phyloP scores from a whole-genome alignment of 441 rosid species.

The Pelargonium citronellum region DNA sequence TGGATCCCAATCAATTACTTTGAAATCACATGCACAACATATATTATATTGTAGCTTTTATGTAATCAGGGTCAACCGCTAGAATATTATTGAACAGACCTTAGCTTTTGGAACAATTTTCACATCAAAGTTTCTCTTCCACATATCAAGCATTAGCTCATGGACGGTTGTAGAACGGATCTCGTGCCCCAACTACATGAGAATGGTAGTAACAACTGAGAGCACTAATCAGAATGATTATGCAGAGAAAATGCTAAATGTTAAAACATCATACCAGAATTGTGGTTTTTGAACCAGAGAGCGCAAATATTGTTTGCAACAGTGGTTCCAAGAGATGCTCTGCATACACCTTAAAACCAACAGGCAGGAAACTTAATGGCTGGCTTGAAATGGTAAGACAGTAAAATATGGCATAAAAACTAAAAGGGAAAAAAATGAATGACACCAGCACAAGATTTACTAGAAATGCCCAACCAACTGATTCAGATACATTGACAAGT shows the following conservation, averaged over 20 bases:
- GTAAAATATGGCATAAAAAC: neutral
- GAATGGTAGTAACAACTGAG: conserved; percentile 18
- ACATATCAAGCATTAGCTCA: conserved; percentile 74
- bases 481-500: neutral
- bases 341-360: conserved; percentile 58
- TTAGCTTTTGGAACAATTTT: conserved; percentile 61
- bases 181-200: conserved; percentile 72
- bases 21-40: conserved; percentile 13
- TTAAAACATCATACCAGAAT: conserved; percentile 44
- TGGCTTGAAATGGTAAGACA: conserved; percentile 2
- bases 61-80: neutral
- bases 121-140: conserved; percentile 72
- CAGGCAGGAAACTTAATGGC: conserved; percentile 26
- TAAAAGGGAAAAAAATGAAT: neutral
- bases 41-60: neutral
- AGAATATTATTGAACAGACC: conserved; percentile 32
- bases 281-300: conserved; percentile 79
- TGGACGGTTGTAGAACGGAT: conserved; percentile 80
- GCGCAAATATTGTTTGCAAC: conserved; percentile 55
- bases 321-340: conserved; percentile 92
- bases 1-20: neutral
- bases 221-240: conserved; percentile 4
- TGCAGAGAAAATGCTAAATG: neutral
- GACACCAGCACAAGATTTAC: neutral
- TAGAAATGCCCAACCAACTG: neutral